Base-by-base conservation (phyloP, 1,284 basidiomycete species). In the Malassezia slooffiae region DNA sequence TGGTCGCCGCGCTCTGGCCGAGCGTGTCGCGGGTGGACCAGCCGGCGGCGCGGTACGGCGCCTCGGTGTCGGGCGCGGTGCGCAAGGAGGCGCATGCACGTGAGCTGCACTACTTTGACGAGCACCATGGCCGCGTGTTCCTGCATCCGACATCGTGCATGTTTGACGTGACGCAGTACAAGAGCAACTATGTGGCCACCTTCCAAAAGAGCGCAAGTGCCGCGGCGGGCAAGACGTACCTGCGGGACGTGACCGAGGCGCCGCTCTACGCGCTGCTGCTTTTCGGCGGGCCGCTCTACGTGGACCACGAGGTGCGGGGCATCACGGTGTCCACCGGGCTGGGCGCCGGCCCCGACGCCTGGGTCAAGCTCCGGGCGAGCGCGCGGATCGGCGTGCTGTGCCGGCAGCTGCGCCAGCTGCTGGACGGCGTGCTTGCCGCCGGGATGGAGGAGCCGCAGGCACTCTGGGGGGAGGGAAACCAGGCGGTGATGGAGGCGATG, bases 161-260 rank as follows among this genome's bases (percentile, higher is more conserved):
- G 23, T 95, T 95, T 67, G 74, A 74, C 34, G 78, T 79, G 49
- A 75, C 77, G 19, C 75, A 75, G 23, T 88, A 85, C 79, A 81
- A 79, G 43, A 77, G 79, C 23, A 81, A 80, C 3, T 88, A 88
- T 67, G 64, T 90, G 35, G 78, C 81, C 5, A 89, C 83, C 62
- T 93, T 90, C 70, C 74, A 79, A 57, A 85, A 87, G 71, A 79
- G 82, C 45, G 76, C 80, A 72, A 34, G 29, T 12, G 54, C 47
- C 0, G 43, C 38, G 6, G 48, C 55, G 11, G 80, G 75, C 24
- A 90, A 91, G 68, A 76, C 88, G 1, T 93, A 83, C 67, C 62
- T 95, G 56, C 76, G 86, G 38, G 89, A 90, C 70, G 86, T 80
- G 10, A 90, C 85, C 1, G 84, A 91, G 76, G 77, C 85, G n/a